These are phyloP conservation scores for Aspergillus brunneoviolaceus DNA, from an alignment of 2,329 filamentous ascomycete species.

Conservation along the genomic window DNA sequence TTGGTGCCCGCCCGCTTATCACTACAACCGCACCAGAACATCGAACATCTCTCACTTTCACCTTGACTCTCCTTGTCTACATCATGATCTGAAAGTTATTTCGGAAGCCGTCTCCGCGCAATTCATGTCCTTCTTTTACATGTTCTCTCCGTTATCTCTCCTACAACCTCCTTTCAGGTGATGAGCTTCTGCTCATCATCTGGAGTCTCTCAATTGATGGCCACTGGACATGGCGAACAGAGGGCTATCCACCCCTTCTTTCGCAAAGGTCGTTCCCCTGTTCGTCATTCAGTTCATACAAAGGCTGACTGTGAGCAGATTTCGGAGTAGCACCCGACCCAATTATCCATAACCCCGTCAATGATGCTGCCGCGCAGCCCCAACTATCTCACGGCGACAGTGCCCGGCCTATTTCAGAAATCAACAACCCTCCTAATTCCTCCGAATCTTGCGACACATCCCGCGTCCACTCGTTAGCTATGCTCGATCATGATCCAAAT, in stretches of 20 bases:
- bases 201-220: constrained; percentile 28
- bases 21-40: neutral
- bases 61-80: neutral
- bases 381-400: neutral
- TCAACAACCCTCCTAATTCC: neutral
- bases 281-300: neutral
- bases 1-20: constrained; percentile 17
- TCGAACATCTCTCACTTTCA: neutral
- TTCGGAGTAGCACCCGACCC: constrained; percentile 10
- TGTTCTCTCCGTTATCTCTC: neutral
- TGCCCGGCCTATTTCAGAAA: neutral
- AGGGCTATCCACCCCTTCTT: constrained; percentile 45
- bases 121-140: neutral
- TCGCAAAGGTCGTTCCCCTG: constrained; percentile 34
- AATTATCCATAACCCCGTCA: constrained; percentile 7
- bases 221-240: constrained; percentile 41
- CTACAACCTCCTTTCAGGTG: neutral
- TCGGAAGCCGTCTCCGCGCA: neutral
- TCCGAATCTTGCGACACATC: constrained; percentile 1
- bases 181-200: constrained; percentile 28
- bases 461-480: constrained; percentile 1
- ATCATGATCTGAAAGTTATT: neutral
- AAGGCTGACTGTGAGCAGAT: constrained; percentile 21
- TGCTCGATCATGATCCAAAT: constrained; percentile 35
- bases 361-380: constrained; percentile 7